Conservation (phyloP, 768 basidiomycete genomes). For the Boletus tylopilopsis region DNA sequence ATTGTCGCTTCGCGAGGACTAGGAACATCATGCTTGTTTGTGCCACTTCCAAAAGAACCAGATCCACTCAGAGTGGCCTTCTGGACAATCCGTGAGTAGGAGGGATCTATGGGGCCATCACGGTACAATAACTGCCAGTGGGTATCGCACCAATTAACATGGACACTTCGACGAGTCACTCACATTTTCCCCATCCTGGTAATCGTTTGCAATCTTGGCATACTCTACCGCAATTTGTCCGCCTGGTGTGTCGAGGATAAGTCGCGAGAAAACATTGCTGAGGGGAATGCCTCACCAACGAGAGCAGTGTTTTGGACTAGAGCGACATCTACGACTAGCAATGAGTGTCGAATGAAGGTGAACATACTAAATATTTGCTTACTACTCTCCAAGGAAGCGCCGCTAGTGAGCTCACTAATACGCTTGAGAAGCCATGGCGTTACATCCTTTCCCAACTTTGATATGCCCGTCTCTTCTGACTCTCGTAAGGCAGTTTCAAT, state of each 20-base stretch:
- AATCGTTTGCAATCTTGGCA: slow-evolving; percentile 43
- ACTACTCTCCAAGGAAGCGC: slow-evolving; percentile 72
- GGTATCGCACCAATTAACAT: neutral
- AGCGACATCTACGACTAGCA: slow-evolving; percentile 62
- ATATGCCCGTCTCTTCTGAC: slow-evolving; percentile 76
- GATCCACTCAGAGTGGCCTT: neutral
- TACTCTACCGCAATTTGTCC: slow-evolving; percentile 79
- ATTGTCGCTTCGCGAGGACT: slow-evolving; percentile 41
- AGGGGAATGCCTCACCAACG: slow-evolving; percentile 52
- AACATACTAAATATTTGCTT: slow-evolving; percentile 23
- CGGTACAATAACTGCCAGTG: slow-evolving; percentile 11
- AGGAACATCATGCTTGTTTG: neutral
- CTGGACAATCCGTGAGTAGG: neutral
- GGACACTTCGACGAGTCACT: slow-evolving; percentile 3
- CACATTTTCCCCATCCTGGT: slow-evolving; percentile 16
- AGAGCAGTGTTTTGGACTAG: slow-evolving; percentile 85
- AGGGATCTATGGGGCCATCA: neutral
- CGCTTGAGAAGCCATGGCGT: slow-evolving; percentile 93
- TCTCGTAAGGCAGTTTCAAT: slow-evolving; percentile 85
- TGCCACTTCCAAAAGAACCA: neutral
- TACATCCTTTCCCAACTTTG: slow-evolving; percentile 78
- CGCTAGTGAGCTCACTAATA: slow-evolving; percentile 75
- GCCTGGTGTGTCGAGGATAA: slow-evolving; percentile 39
- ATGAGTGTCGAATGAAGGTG: slow-evolving; percentile 1
- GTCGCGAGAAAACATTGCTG: neutral